Evolutionary conservation across 192 early-diverging fungal genomes (phyloP), one percentile per base, ranked within the genome.

Genomic region (Piromyces finnis): DNA sequence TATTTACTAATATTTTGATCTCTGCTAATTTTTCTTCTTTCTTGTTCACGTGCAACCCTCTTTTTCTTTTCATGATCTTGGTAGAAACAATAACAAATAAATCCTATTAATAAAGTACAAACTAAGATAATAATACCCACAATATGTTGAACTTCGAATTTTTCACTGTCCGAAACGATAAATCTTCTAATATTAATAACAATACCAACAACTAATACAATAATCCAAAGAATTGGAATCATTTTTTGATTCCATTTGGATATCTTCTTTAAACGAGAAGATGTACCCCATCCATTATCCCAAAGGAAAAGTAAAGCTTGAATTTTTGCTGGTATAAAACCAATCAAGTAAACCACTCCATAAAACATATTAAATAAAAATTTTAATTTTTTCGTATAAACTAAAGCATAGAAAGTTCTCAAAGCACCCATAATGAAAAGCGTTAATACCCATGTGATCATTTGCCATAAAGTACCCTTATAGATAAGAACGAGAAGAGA

Each of bases 231-330:
- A 51, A 51, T 51, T 15, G 41, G 41, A 15, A 51, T 51, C 18
- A 51, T 22, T 51, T 51, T 51, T 51, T 51, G 41, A 22, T 51
- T 51, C 41, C 41, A 51, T 3, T 51, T 51, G 4, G 41, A 51
- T 22, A 51, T 51, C 14, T 51, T 51, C 41, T 51, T 51, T 7
- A 51, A 51, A 15, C 41, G 7, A 51, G 41, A 51, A 22, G 41
- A 79, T 2, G 89, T 90, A 7, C 89, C 89, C 89, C 89, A 90
- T 30, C 86, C 84, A 26, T 87, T 87, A 77, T 90, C 89, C 82
- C 89, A 90, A 27, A 90, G 80, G 0, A 89, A 87, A 18, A 89
- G 77, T 13, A 89, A 79, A 11, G 89, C 89, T 83, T 83, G 88
- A 41, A 90, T 83, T 78, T 90, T 90, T 26, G 89, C 89, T 16